A percentile compares a stretch with the other conserved stretches of the same genome.
These are phyloP conservation scores for Vitellaria paradoxa DNA, from an alignment of 179 eudicot species.

Conservation along the genomic window DNA sequence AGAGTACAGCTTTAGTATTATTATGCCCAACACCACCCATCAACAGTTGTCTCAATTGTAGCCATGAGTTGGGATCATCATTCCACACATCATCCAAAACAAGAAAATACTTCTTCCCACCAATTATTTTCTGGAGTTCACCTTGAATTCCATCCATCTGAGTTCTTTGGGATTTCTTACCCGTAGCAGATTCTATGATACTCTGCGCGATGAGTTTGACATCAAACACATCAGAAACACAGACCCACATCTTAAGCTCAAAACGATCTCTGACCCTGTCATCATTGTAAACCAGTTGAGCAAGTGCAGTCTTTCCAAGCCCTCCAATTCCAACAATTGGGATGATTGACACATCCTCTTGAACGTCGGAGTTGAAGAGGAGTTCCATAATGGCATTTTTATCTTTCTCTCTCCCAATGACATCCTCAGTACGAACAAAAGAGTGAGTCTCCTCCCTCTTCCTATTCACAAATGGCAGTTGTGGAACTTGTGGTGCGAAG, in stretches of 20 bases:
- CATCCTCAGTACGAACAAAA: too few relatives aligned
- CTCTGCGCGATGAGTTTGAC: background rate
- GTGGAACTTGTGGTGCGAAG: background rate
- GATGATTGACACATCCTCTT: slow-evolving; percentile 1
- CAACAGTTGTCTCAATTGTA: too few relatives aligned
- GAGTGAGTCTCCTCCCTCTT: background rate
- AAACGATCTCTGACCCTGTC: background rate
- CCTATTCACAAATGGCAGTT: background rate
- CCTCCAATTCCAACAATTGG: slow-evolving; percentile 3
- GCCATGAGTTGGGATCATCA: too few relatives aligned
- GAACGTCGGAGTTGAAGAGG: background rate
- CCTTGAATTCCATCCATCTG: background rate
- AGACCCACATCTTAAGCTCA: background rate
- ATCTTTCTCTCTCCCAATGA: slow-evolving; percentile 4
- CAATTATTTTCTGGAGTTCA: background rate
- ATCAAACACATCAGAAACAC: slow-evolving; percentile 11
- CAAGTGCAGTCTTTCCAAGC: slow-evolving; percentile 15
- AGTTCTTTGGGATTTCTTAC: background rate
- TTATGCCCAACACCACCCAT: too few relatives aligned
- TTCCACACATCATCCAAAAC: too few relatives aligned
- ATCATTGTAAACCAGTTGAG: slow-evolving; percentile 8
- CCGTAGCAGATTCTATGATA: background rate
- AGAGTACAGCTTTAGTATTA: too few relatives aligned
- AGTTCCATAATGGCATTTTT: background rate
- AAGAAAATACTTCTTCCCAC: too few relatives aligned